phyloP scores from a whole-genome alignment of 305 asterid genomes.

The Fraxinus floribunda region DNA sequence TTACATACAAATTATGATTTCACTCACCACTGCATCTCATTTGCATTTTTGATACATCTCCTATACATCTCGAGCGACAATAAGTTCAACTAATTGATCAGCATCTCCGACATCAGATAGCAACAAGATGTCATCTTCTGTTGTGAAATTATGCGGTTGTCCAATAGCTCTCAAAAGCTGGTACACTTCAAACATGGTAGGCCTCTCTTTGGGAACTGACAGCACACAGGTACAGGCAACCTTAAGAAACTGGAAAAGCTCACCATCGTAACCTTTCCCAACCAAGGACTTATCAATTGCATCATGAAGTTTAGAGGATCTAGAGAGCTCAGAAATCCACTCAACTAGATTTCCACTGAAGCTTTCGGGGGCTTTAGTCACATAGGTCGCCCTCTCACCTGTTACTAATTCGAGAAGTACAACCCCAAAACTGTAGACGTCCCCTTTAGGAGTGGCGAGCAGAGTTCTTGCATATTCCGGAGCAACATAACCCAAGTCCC shows the following conservation, averaged over 20 bases:
- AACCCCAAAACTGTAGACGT: constrained; percentile 73
- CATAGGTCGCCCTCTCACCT: constrained; percentile 50
- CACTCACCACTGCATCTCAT: neutral
- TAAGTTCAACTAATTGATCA: constrained; percentile 55
- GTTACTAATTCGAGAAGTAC: constrained; percentile 71
- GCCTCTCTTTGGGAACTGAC: constrained; percentile 65
- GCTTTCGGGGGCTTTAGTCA: constrained; percentile 55
- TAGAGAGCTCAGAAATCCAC: constrained; percentile 59
- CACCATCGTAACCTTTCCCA: constrained; percentile 52
- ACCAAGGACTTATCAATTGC: constrained; percentile 48
- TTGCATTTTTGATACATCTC: constrained; percentile 23
- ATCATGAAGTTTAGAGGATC: constrained; percentile 52
- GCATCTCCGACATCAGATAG: constrained; percentile 40
- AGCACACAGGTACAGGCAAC: constrained; percentile 70
- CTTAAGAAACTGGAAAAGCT: constrained; percentile 69
- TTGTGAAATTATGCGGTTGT: constrained; percentile 48
- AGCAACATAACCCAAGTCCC: constrained; percentile 82
- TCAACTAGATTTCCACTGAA: constrained; percentile 69
- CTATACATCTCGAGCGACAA: constrained; percentile 59
- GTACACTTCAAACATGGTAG: constrained; percentile 77
- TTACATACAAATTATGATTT: constrained; percentile 19
- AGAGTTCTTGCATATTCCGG: constrained; percentile 71
- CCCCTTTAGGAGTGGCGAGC: constrained; percentile 74
- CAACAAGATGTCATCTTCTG: constrained; percentile 65
- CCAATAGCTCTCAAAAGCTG: constrained; percentile 75